These are phyloP conservation scores for Hypoxylon sp. DNA, from an alignment of 2,329 filamentous ascomycete genomes.

Conservation along the genomic window DNA sequence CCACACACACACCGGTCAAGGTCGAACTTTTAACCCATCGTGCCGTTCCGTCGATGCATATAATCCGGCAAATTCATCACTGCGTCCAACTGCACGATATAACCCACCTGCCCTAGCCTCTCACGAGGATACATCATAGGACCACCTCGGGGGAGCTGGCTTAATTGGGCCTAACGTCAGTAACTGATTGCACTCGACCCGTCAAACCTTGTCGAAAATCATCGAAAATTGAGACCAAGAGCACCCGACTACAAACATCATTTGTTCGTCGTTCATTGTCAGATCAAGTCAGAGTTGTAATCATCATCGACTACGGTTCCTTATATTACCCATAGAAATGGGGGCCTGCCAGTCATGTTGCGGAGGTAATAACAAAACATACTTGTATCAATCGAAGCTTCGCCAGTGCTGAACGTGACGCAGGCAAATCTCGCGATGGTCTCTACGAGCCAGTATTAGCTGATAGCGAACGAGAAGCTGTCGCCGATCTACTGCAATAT, in stretches of 20 bases:
- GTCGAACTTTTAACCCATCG: constrained; percentile 29
- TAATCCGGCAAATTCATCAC: constrained; percentile 33
- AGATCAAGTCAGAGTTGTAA: constrained; percentile 24
- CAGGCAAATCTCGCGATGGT: constrained; percentile 83
- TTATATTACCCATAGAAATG: constrained; percentile 50
- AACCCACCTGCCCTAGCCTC: constrained; percentile 37
- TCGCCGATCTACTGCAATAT: constrained; percentile 94
- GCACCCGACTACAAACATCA: constrained; percentile 17
- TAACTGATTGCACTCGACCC: constrained; percentile 6
- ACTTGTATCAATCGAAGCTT: constrained; percentile 22
- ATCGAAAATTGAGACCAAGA: constrained; percentile 18
- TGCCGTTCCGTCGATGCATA: constrained; percentile 41
- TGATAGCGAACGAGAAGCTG: constrained; percentile 96
- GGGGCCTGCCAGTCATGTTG: constrained; percentile 57
- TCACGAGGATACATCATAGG: constrained; percentile 46
- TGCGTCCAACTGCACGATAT: constrained; percentile 40
- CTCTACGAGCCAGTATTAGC: constrained; percentile 90
- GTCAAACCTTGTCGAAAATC: constrained; percentile 18
- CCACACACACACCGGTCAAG: constrained; percentile 20
- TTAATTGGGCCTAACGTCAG: constrained; percentile 39
- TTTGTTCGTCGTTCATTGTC: constrained; percentile 29
- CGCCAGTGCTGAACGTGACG: constrained; percentile 52
- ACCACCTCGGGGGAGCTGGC: constrained; percentile 40
- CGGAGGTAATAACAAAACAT: constrained; percentile 52
- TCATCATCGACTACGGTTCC: constrained; percentile 36